These are phyloP conservation scores for Penicillium janthinellum DNA, from an alignment of 2,329 filamentous ascomycete genomes.

Conservation along the genomic window DNA sequence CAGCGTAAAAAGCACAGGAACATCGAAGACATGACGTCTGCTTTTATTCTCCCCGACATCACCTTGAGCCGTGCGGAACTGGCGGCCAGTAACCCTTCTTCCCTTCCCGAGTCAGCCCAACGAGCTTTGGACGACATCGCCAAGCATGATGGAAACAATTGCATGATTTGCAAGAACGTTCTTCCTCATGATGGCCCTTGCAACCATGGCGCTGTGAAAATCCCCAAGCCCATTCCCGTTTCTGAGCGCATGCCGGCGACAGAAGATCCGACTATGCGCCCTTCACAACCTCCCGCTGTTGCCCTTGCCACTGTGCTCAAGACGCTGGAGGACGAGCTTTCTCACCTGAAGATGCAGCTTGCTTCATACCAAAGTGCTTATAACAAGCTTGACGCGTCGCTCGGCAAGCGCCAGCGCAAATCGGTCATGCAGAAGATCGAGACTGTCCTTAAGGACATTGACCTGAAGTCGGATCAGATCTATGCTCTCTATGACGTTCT, in stretches of 20 bases:
- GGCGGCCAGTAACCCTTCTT: conserved; percentile 32
- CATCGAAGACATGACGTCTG: conserved; percentile 62
- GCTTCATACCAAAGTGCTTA: conserved; percentile 63
- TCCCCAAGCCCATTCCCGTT: conserved; percentile 55
- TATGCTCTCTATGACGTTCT: conserved; percentile 83
- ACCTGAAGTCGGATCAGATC: conserved; percentile 75
- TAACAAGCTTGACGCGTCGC: conserved; percentile 65
- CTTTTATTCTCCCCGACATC: conserved; percentile 66
- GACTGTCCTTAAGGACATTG: conserved; percentile 63
- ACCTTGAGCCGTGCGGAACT: conserved; percentile 49
- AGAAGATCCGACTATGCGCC: conserved; percentile 62
- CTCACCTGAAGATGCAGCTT: conserved; percentile 73
- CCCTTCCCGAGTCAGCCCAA: conserved; percentile 44
- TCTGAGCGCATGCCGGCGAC: conserved; percentile 54
- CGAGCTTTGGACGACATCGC: conserved; percentile 46
- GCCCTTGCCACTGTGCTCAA: conserved; percentile 85
- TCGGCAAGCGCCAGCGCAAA: conserved; percentile 66
- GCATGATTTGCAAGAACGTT: conserved; percentile 57
- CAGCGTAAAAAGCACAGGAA: conserved; percentile 53
- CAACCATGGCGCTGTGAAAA: conserved; percentile 41
- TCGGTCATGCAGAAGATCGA: conserved; percentile 63
- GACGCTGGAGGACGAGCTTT: conserved; percentile 75
- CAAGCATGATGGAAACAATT: conserved; percentile 56
- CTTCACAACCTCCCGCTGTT: conserved; percentile 66
- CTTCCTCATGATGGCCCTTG: conserved; percentile 39